Evolutionary conservation across 345 rosid species (phyloP), one percentile per base, ranked within the genome.

Genomic region (Brassica carinata): DNA sequence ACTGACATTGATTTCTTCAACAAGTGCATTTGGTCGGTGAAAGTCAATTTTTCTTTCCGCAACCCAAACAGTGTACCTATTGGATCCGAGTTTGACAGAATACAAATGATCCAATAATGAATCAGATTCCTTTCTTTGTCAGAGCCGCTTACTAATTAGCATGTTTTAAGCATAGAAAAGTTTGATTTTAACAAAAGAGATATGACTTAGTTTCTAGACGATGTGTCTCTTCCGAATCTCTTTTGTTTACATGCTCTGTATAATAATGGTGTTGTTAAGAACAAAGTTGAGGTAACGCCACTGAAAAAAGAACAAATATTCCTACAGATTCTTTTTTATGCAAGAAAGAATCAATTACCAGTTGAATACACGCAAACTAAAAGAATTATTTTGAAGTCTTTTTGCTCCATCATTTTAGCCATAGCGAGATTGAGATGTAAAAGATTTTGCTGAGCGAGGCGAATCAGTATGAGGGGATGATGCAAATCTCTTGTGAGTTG

Each of bases 401-500:
- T 82, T 30, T 82, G 79, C 34, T 88, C 90, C 33, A 73, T 65
- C 77, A 89, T 86, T 13, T 79, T 43, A 74, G 57, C 82, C 63
- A 38, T 84, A 69, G 26, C 92, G 93, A 53, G 87, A 68, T 23
- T 79, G 85, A 30, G 87, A 78, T 67, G 88, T 72, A 11, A 57
- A 57, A 30, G 85, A 85, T 79, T 83, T 89, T 64, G 78, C 72
- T 31, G 88, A 82, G 70, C 19, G 79, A 76, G 84, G 81, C 15
- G 81, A 72, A 74, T 81, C 93, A 64, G 87, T 87, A 53, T 84
- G 96, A 64, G 78, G 85, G 81, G 85, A 77, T 72, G 93, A 55
- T 73, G 92, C 86, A 74, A 89, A 84, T 79, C 89, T 89, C 84
- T 91, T 92, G 69, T 71, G 83, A 31, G 87, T 90, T 33, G 97